These are phyloP conservation scores for Fusarium sp. DNA, from an alignment of 2,329 filamentous ascomycete genomes.

Conservation along the genomic window DNA sequence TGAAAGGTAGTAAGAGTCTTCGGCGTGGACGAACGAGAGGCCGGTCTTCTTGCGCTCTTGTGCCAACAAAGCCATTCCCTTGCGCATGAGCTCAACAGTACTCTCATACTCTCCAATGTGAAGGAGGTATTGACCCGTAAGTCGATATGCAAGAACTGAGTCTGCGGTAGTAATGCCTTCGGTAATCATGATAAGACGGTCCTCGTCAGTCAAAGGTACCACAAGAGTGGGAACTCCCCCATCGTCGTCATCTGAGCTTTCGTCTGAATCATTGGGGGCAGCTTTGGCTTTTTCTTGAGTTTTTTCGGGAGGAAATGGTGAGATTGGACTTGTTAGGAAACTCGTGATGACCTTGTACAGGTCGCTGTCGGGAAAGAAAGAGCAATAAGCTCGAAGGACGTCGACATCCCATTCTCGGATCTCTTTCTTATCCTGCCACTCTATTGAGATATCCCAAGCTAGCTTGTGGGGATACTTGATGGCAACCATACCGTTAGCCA, in stretches of 20 bases:
- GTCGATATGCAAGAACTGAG: conserved; percentile 84
- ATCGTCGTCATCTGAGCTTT: conserved; percentile 71
- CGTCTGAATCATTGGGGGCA: conserved; percentile 57
- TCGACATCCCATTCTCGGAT: conserved; percentile 81
- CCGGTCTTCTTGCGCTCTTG: conserved; percentile 75
- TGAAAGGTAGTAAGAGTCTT: conserved; percentile 79
- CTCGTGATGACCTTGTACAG: conserved; percentile 84
- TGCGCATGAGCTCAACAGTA: conserved; percentile 82
- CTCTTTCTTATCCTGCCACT: conserved; percentile 85
- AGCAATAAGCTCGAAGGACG: conserved; percentile 82
- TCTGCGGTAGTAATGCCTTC: conserved; percentile 74
- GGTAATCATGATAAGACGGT: conserved; percentile 83
- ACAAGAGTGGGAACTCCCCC: conserved; percentile 65
- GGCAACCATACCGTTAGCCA: conserved; percentile 93
- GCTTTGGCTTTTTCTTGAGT: conserved; percentile 39
- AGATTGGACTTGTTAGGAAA: conserved; percentile 85
- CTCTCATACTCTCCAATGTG: conserved; percentile 87
- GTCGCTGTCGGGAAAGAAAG: conserved; percentile 85
- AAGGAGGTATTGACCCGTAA: conserved; percentile 86
- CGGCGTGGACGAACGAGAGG: conserved; percentile 73
- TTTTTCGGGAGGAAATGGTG: conserved; percentile 74
- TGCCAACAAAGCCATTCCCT: conserved; percentile 71
- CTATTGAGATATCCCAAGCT: conserved; percentile 90
- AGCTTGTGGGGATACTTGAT: conserved; percentile 91
- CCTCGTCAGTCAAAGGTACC: conserved; percentile 76